These are phyloP conservation scores for Globisporangium okanoganense DNA, from an alignment of 352 stramenopile genomes.

Conservation along the genomic window DNA sequence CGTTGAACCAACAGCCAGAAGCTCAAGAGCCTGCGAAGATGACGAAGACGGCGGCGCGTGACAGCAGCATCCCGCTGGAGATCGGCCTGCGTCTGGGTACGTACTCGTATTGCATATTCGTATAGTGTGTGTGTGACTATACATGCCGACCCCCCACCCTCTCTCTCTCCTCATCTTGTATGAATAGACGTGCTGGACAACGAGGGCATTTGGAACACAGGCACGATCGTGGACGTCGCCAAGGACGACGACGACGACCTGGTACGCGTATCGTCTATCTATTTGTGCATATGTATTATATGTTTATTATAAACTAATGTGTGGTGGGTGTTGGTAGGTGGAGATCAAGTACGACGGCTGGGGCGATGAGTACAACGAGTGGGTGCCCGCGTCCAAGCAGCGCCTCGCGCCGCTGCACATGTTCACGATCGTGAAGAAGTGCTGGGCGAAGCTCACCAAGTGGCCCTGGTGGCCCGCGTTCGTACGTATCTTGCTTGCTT, in stretches of 20 bases:
- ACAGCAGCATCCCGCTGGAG: conserved; percentile 48
- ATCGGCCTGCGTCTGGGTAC: conserved; percentile 67
- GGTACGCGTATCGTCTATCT: conserved; percentile 16
- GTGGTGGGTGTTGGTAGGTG: conserved; percentile 27
- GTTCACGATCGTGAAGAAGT: conserved; percentile 84
- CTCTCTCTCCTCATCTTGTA: not conserved
- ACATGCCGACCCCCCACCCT: not conserved
- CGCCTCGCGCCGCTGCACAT: conserved; percentile 73
- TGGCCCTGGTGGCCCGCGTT: conserved; percentile 84
- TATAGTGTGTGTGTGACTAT: not conserved
- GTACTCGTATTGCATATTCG: conserved; percentile 8
- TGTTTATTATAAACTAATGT: not conserved
- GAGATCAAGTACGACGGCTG: conserved; percentile 86
- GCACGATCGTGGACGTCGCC: conserved; percentile 58
- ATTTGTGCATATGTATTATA: not conserved
- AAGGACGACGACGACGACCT: conserved; percentile 51
- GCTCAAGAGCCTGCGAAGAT: not conserved
- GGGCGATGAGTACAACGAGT: conserved; percentile 81
- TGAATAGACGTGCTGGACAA: conserved; percentile 69
- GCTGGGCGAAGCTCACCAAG: conserved; percentile 81
- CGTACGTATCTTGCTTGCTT: conserved; percentile 23
- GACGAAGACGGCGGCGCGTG: conserved; percentile 19
- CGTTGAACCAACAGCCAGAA: not conserved
- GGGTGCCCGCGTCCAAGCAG: conserved; percentile 44
- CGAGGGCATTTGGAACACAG: conserved; percentile 84